Conservation (phyloP, 345 rosid species). For the Citrus unshiu region DNA sequence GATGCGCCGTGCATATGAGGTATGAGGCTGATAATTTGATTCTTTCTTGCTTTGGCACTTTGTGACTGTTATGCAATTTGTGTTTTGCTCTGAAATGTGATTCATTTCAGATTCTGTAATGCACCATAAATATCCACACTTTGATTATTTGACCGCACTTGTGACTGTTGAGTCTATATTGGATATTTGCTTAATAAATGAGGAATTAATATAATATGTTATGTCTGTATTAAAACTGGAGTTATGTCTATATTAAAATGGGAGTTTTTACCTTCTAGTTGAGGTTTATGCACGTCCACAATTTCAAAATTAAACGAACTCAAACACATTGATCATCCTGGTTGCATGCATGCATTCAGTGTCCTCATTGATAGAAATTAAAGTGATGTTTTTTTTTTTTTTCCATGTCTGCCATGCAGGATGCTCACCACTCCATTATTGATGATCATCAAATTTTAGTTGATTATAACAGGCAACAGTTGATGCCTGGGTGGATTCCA, state of each 20-base stretch:
- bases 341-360: not conserved
- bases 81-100: not conserved
- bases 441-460: slow-evolving; percentile 78
- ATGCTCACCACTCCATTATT: slow-evolving; percentile 71
- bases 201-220: not conserved
- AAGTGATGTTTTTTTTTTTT: not conserved
- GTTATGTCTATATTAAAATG: too few species aligned
- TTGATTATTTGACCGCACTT: not conserved
- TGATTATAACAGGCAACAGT: slow-evolving; percentile 79
- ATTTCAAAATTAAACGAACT: not conserved
- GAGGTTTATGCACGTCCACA: not conserved
- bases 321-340: not conserved
- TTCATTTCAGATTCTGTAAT: not conserved
- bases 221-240: not conserved
- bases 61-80: not conserved
- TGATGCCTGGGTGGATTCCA: slow-evolving; percentile 99
- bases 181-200: not conserved
- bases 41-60: not conserved
- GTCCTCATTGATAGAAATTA: too few species aligned
- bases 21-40: slow-evolving; percentile 14
- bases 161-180: not conserved
- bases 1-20: slow-evolving; percentile 87
- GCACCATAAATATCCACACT: not conserved
- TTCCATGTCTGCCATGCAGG: slow-evolving; percentile 34
- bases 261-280: not conserved